phyloP scores from a whole-genome alignment of 371 early-diverging fungal species.

The Funneliformis caledonium region DNA sequence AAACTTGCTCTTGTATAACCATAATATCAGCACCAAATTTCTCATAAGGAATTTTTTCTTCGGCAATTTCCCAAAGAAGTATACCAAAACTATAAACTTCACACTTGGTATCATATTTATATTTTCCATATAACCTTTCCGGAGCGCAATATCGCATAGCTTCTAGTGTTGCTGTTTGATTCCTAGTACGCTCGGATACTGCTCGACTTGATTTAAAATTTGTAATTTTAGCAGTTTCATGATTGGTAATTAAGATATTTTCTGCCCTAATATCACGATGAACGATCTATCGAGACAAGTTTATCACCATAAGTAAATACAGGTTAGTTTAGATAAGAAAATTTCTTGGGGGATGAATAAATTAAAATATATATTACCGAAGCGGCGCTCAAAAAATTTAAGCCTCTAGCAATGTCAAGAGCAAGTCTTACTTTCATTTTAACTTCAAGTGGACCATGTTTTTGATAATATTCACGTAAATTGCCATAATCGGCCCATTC shows the following conservation, averaged over 20 bases:
- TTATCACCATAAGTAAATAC: no score
- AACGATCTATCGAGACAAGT: no score
- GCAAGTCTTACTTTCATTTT: conserved; percentile 22
- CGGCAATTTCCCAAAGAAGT: conserved; percentile 26
- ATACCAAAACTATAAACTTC: no score
- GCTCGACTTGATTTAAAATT: neutral
- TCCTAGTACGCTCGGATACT: neutral
- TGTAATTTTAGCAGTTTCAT: no score
- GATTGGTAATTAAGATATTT: no score
- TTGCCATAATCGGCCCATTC: neutral
- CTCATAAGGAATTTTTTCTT: conserved; percentile 11
- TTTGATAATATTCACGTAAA: conserved; percentile 15
- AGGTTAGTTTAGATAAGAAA: no score
- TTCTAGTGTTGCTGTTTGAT: neutral
- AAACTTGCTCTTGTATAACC: neutral
- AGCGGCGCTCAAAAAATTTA: conserved; percentile 1
- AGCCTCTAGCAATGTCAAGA: conserved; percentile 11
- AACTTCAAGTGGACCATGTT: neutral
- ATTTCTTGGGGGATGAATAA: no score
- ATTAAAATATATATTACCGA: neutral
- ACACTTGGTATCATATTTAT: no score
- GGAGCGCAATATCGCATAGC: no score
- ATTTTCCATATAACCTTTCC: no score
- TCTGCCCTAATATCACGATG: no score
- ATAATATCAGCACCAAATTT: conserved; percentile 1